These are phyloP conservation scores for Globisporangium heterothallicum DNA, from an alignment of 352 stramenopile genomes.

Conservation along the genomic window DNA sequence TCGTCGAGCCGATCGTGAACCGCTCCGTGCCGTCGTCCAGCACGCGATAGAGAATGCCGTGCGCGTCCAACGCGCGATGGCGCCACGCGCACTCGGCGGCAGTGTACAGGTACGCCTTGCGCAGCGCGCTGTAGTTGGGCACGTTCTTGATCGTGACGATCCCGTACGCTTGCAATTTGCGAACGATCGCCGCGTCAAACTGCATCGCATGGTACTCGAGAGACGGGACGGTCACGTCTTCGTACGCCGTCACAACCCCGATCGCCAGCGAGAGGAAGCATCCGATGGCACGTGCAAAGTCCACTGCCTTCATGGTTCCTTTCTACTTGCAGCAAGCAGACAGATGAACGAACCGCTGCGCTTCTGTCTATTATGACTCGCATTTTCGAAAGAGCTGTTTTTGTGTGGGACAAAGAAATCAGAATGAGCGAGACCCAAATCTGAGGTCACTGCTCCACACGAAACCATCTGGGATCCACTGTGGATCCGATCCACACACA, in stretches of 20 bases:
- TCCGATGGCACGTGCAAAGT: background rate
- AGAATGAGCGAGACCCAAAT: no score
- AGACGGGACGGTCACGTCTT: slow-evolving; percentile 6
- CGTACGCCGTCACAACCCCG: background rate
- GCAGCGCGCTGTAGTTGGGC: slow-evolving; percentile 6
- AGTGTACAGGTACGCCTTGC: slow-evolving; percentile 6
- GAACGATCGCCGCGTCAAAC: slow-evolving; percentile 1
- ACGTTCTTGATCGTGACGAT: slow-evolving; percentile 12
- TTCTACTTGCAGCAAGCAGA: no score
- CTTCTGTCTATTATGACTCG: no score
- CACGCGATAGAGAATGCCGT: slow-evolving; percentile 8
- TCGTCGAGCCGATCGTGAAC: slow-evolving; percentile 12
- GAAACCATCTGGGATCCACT: background rate
- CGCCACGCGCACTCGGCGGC: slow-evolving; percentile 11
- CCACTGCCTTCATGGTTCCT: background rate
- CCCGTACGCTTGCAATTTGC: slow-evolving; percentile 13
- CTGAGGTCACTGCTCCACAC: no score
- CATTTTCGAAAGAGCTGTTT: no score
- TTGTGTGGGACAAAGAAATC: no score
- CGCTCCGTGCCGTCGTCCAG: slow-evolving; percentile 19
- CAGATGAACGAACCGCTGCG: no score
- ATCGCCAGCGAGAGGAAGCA: background rate
- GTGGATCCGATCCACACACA: no score
- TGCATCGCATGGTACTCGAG: slow-evolving; percentile 9
- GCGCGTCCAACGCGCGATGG: background rate